Base-by-base conservation (phyloP, 1,284 basidiomycete species). In the Amylostereum areolatum region DNA sequence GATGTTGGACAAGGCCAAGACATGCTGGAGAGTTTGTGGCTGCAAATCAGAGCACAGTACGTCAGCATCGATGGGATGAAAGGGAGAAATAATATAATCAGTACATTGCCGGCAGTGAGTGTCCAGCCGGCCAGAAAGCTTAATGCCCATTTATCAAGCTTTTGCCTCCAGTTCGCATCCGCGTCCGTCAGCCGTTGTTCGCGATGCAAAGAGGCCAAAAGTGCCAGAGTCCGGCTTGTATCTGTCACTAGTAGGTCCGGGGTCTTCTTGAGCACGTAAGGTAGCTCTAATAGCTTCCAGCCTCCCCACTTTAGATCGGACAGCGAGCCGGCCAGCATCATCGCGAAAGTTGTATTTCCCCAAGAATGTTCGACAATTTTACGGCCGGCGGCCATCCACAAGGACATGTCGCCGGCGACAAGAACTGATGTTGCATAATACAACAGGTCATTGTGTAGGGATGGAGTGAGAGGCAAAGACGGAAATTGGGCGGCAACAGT, bases 301-400 rank as follows among this genome's bases (percentile, higher is more conserved):
- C 85, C 87, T 32, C 78, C 78, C 85, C 87, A 90, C 1, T 70
- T 72, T 7, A 83, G 61, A 45, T 85, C 81, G 1, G 79, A 73
- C 6, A 89, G 71, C 3, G 74, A 67, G 2, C 80, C 81, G 30
- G 78, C 73, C 9, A 89, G 64, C 34, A 73, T 71, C 11, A 81
- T 57, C 0, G 74, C 78, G 53, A 85, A 80, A 3, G 58, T 43
- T 11, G 68, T 63, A 46, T 53, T 60, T 50, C 68, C 66, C 56
- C 72, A 74, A 9, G 70, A 60, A 36, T 64, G 71, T 39, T 80
- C 71, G n/a, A 90, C 62, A 43, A 83, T 75, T 47, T 74, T 72
- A 31, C 81, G 75, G 1, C 83, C 85, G 3, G 75, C 66, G 1
- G 75, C 75, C 50, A 81, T 74, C 74, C 83, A 86, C 3, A 84